Percentiles rank a stretch among this genome's conserved stretches.
phyloP scores from a whole-genome alignment of 2,329 filamentous ascomycete genomes.

The Diaporthe sp. region DNA sequence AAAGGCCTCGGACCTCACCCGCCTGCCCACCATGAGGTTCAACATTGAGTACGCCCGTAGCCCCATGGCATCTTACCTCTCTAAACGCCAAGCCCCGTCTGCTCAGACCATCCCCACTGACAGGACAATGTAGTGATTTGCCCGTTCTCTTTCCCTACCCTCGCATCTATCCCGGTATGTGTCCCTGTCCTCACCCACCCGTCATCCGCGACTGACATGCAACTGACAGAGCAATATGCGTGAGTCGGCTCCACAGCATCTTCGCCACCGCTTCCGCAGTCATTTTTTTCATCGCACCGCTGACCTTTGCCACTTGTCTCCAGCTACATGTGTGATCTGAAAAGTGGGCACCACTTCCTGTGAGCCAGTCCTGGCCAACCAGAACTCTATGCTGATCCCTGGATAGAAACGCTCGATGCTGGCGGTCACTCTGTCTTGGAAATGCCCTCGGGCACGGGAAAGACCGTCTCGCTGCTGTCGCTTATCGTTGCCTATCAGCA shows the following conservation, averaged over 20 bases:
- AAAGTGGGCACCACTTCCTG: conserved; percentile 55
- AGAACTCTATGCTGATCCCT: conserved; percentile 34
- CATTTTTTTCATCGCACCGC: neutral
- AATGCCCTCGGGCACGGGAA: conserved; percentile 99
- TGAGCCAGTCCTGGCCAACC: too few relatives aligned
- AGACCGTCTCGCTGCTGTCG: conserved; percentile 94
- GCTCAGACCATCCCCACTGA: conserved; percentile 16
- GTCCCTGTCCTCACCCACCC: conserved; percentile 32
- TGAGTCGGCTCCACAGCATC: conserved; percentile 46
- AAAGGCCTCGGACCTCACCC: neutral
- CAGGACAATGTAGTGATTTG: conserved; percentile 58
- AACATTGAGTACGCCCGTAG: conserved; percentile 59
- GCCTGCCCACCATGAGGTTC: conserved; percentile 59
- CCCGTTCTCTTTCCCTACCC: conserved; percentile 71
- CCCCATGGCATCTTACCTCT: conserved; percentile 2
- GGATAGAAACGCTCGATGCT: conserved; percentile 82
- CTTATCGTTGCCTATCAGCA: conserved; percentile 98
- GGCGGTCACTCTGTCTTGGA: conserved; percentile 96
- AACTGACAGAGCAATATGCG: conserved; percentile 65
- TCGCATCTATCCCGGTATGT: conserved; percentile 54
- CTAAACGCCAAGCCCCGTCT: neutral
- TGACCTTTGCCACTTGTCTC: neutral
- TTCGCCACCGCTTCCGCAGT: neutral
- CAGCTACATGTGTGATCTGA: conserved; percentile 68
- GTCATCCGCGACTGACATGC: conserved; percentile 8